Conservation (phyloP, 2,329 filamentous ascomycete species). For the Aspergillus brunneoviolaceus region DNA sequence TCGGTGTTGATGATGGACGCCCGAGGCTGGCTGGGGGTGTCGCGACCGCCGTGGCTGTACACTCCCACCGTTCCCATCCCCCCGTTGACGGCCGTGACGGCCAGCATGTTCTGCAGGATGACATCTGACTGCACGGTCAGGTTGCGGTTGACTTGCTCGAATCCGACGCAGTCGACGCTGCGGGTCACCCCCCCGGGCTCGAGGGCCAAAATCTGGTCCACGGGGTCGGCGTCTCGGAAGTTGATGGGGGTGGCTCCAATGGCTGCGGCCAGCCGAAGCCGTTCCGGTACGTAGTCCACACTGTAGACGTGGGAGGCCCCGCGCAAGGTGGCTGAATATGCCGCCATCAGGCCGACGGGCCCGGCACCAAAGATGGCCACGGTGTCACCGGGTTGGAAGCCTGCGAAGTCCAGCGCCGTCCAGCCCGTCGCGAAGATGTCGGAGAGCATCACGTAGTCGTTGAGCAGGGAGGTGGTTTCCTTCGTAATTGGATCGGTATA, state of each 20-base stretch:
- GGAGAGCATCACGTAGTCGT: constrained; percentile 28
- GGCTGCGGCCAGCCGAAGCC: constrained; percentile 59
- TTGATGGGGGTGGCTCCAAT: constrained; percentile 58
- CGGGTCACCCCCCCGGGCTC: constrained; percentile 9
- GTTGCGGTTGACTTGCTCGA: too few species aligned
- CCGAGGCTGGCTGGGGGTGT: too few species aligned
- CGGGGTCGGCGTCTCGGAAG: constrained; percentile 58
- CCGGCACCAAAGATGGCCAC: constrained; percentile 64
- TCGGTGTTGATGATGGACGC: too few species aligned
- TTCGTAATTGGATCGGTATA: neutral
- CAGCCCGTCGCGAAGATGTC: constrained; percentile 45
- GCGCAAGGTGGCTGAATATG: constrained; percentile 60
- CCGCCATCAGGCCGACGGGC: constrained; percentile 64
- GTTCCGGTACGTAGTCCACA: constrained; percentile 61
- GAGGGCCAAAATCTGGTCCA: constrained; percentile 24
- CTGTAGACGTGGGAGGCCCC: constrained; percentile 62
- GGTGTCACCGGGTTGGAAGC: constrained; percentile 50
- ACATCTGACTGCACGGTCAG: too few species aligned
- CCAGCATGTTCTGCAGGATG: too few species aligned
- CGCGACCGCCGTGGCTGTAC: too few species aligned
- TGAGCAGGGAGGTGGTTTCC: neutral
- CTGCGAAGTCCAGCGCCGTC: constrained; percentile 36
- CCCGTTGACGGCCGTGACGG: too few species aligned
- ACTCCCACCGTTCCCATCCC: too few species aligned
- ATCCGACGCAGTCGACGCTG: too few species aligned